A percentile compares a stretch with the other conserved stretches of the same genome.
Evolutionary conservation across 1,284 basidiomycete genomes (phyloP).

Genomic region (Cutaneotrichosporon arboriforme): DNA sequence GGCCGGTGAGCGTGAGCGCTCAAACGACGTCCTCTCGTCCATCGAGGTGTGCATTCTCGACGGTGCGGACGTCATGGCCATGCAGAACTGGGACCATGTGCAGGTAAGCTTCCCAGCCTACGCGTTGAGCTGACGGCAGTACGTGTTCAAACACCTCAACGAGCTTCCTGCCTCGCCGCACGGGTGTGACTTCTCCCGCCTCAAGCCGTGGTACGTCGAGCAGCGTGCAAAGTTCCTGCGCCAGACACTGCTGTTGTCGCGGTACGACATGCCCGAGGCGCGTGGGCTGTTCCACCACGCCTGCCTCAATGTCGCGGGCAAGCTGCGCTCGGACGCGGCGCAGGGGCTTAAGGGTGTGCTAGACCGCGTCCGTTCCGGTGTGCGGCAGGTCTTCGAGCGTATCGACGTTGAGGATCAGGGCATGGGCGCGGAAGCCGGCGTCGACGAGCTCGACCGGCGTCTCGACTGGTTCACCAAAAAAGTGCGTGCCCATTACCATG

Average conservation of each 20-base stretch:
- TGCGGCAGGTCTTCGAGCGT: constrained; percentile 61
- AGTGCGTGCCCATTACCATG: constrained; percentile 49
- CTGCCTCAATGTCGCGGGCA: constrained; percentile 80
- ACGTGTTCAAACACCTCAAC: constrained; percentile 77
- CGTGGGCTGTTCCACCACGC: constrained; percentile 67
- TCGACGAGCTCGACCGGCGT: constrained; percentile 78
- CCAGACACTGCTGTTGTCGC: constrained; percentile 81
- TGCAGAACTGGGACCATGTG: constrained; percentile 99
- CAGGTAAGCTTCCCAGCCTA: constrained; percentile 57
- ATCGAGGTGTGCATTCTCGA: constrained; percentile 92
- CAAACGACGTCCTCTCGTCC: constrained; percentile 81
- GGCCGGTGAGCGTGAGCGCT: constrained; percentile 92
- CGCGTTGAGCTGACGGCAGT: constrained; percentile 54
- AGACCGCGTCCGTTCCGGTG: constrained; percentile 62
- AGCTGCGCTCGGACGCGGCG: constrained; percentile 59
- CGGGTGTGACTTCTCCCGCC: constrained; percentile 90
- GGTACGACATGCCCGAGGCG: constrained; percentile 84
- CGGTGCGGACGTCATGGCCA: constrained; percentile 84
- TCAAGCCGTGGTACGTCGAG: constrained; percentile 97
- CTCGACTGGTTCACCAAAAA: constrained; percentile 82
- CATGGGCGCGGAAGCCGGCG: constrained; percentile 52
- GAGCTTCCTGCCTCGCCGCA: constrained; percentile 85
- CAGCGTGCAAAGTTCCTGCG: constrained; percentile 75
- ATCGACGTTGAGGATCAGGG: constrained; percentile 33
- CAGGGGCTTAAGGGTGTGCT: constrained; percentile 59